Conservation (phyloP, 2,329 filamentous ascomycete species). For the Colletotrichum tamarilloi region DNA sequence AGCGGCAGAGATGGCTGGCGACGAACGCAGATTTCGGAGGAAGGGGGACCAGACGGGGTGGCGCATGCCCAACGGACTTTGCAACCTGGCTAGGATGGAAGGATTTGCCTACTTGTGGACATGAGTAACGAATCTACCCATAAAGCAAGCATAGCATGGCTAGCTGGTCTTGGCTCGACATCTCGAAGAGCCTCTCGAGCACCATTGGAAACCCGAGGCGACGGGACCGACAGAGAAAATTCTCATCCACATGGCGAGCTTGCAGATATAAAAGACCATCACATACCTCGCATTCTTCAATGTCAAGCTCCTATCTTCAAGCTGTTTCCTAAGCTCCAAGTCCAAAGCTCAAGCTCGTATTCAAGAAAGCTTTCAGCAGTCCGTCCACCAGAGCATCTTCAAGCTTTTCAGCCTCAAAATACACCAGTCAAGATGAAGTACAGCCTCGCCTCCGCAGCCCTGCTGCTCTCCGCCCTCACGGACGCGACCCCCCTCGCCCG, state of each 20-base stretch:
- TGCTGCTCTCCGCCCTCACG: constrained; percentile 41
- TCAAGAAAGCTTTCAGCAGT: neutral
- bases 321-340: constrained; percentile 12
- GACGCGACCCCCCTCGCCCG: constrained; percentile 42
- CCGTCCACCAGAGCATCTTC: neutral
- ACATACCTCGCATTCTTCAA: neutral
- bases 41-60: neutral
- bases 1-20: neutral
- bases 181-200: neutral
- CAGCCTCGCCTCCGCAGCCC: constrained; percentile 26
- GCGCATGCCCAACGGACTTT: neutral
- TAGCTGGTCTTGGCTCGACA: constrained; percentile 22
- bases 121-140: constrained; percentile 11
- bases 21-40: neutral
- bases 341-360: neutral
- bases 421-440: constrained; percentile 27
- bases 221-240: neutral
- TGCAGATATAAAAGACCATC: constrained; percentile 31
- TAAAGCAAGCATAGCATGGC: neutral
- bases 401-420: too few relatives aligned
- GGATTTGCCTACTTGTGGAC: constrained; percentile 5
- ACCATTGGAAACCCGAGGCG: neutral
- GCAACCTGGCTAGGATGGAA: neutral
- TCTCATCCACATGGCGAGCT: neutral
- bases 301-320: neutral